phyloP scores from a whole-genome alignment of 495 filamentous ascomycete genomes.

The Cenococcum geophilum region DNA sequence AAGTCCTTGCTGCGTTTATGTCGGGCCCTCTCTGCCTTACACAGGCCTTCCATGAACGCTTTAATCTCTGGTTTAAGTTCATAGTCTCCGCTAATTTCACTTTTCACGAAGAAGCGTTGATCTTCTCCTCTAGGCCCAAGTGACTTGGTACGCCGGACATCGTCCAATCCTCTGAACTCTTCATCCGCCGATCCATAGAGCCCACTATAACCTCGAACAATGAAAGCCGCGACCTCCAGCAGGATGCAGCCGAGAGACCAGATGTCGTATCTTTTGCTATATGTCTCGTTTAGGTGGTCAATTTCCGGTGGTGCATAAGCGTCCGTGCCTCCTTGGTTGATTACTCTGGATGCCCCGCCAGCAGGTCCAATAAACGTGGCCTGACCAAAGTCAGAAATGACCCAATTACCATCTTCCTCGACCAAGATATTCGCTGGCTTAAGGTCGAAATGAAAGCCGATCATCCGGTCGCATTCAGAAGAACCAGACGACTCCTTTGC shows the following conservation, averaged over 20 bases:
- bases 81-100: background rate
- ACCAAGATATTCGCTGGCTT: slow-evolving; percentile 26
- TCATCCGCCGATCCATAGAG: slow-evolving; percentile 6
- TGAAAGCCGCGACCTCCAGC: slow-evolving; percentile 17
- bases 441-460: slow-evolving; percentile 20
- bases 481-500: background rate
- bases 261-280: slow-evolving; percentile 15
- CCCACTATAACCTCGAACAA: slow-evolving; percentile 13
- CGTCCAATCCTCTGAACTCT: slow-evolving; percentile 5
- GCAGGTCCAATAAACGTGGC: slow-evolving; percentile 7
- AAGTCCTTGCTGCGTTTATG: slow-evolving; percentile 4
- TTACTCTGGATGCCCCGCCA: slow-evolving; percentile 10
- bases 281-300: slow-evolving; percentile 3
- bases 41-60: slow-evolving; percentile 9
- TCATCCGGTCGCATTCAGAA: background rate
- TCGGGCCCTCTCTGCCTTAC: background rate
- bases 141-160: slow-evolving; percentile 3
- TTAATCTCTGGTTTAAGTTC: slow-evolving; percentile 7
- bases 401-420: slow-evolving; percentile 9
- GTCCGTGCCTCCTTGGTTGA: slow-evolving; percentile 15
- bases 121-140: background rate
- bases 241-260: slow-evolving; percentile 27
- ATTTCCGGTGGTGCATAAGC: slow-evolving; percentile 26
- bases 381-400: slow-evolving; percentile 24
- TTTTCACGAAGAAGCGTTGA: slow-evolving; percentile 9